A percentile compares a stretch with the other conserved stretches of the same genome.
These are phyloP conservation scores for Penicillium bialowiezense DNA, from an alignment of 495 filamentous ascomycete genomes.

Conservation along the genomic window DNA sequence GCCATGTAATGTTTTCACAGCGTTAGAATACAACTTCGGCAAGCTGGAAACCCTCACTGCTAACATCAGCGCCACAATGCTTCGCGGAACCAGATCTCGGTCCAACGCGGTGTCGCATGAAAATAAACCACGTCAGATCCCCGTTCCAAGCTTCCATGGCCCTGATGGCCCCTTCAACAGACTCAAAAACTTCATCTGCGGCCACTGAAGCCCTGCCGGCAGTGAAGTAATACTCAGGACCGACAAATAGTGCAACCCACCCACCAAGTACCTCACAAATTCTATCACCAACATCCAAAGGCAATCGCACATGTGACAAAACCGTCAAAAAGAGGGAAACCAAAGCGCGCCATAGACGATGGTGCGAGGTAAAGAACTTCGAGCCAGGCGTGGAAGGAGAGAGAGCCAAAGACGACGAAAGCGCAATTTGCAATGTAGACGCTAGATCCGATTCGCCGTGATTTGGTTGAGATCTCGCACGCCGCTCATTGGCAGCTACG, in stretches of 20 bases:
- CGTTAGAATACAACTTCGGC: constrained; percentile 31
- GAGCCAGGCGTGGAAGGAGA: constrained; percentile 23
- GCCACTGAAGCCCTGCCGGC: background rate
- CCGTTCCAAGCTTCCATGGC: constrained; percentile 46
- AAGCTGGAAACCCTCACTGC: constrained; percentile 25
- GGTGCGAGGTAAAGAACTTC: constrained; percentile 38
- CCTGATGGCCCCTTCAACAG: constrained; percentile 31
- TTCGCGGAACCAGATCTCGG: background rate
- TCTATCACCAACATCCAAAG: constrained; percentile 33
- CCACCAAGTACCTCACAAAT: constrained; percentile 38
- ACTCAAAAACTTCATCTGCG: background rate
- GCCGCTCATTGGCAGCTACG: constrained; percentile 30
- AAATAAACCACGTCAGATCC: constrained; percentile 48
- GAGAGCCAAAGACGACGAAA: constrained; percentile 24
- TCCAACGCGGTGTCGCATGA: constrained; percentile 19
- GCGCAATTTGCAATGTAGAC: background rate
- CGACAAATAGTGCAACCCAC: constrained; percentile 40
- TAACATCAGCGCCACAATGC: background rate
- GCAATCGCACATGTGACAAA: constrained; percentile 38
- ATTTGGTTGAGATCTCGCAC: constrained; percentile 2
- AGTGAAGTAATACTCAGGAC: constrained; percentile 33
- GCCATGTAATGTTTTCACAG: background rate
- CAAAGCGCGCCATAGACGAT: constrained; percentile 36
- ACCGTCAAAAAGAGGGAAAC: constrained; percentile 39
- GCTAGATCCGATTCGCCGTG: background rate